Evolutionary conservation across 176 grass and related monocot species (phyloP), one percentile per base, ranked within the genome.

Genomic region (Carex scoparia): DNA sequence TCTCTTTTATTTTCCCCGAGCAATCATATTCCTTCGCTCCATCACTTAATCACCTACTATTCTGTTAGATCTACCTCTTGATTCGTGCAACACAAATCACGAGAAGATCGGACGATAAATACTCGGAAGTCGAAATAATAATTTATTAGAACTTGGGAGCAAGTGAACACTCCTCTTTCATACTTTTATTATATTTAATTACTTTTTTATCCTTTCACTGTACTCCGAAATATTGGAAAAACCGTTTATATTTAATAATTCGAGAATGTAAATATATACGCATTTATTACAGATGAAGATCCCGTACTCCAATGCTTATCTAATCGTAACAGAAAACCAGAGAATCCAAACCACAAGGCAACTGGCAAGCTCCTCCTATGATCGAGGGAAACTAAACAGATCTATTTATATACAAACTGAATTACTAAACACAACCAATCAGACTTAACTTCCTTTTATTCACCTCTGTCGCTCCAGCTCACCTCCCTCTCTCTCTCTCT

Each of bases 321-420:
- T 51, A 12, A 38, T 56, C 56, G 51, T 56, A 78, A 78, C 74
- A 57, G 74, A 56, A 57, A 78, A 78, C 12, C 74, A 78, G 13
- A 55, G 19, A 56, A 56, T 77, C 19, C 49, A 76, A 23, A 31
- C 23, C 72, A 51, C 46, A 76, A 30, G 23, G 48, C 46, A 48
- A 10, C 1, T 48, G 46, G 46, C 46, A 10, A 48, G 7, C 46
- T 5, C 8, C 46, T 5, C 8, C 46, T 1, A 55, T 77, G 44
- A 77, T 27, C 13, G 12, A 63, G 59, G 4, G 7, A 19, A 81
- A 44, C 58, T 27, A 81, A 80, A 37, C 10, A 81, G 35, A 65
- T 82, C 81, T 83, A 83, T 83, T 81, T 83, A 83, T 83, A 83
- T 68, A 83, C 64, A 66, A 83, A 55, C 81, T 16, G 33, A 83